Conservation (phyloP, 2,329 filamentous ascomycete genomes). For the Coniochaeta hoffmannii region DNA sequence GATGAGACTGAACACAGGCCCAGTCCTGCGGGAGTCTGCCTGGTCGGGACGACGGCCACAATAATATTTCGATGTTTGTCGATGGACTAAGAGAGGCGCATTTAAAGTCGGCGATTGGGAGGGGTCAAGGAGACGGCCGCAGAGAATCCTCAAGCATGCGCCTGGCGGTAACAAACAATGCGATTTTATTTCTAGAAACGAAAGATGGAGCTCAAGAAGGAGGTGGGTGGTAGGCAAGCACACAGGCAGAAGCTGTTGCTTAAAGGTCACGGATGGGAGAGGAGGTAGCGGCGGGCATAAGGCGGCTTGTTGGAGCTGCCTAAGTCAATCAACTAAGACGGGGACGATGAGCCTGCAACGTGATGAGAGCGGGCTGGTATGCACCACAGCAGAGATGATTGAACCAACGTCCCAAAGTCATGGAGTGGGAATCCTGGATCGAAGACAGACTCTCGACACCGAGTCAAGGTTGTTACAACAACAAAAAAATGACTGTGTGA, state of each 20-base stretch:
- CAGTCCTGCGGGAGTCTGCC: neutral
- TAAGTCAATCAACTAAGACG: neutral
- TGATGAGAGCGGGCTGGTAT: neutral
- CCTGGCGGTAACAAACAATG: neutral
- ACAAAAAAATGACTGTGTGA: too few species aligned
- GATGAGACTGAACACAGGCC: neutral
- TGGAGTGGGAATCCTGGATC: neutral
- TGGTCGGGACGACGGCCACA: neutral
- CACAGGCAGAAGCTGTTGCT: neutral
- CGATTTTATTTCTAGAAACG: neutral
- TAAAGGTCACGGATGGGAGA: neutral
- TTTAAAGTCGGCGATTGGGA: neutral
- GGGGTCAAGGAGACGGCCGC: neutral
- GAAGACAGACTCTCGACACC: too few species aligned
- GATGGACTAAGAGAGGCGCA: neutral
- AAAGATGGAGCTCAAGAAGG: neutral
- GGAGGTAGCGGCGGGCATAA: neutral
- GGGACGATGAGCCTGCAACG: neutral
- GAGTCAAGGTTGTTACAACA: too few species aligned
- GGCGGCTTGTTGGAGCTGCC: slow-evolving; percentile 1
- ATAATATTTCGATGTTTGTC: neutral
- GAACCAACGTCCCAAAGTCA: neutral
- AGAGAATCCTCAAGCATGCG: neutral
- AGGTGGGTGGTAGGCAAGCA: neutral
- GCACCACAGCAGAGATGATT: neutral